phyloP scores from a whole-genome alignment of 768 basidiomycete species.

The Lepiota subincarnata region DNA sequence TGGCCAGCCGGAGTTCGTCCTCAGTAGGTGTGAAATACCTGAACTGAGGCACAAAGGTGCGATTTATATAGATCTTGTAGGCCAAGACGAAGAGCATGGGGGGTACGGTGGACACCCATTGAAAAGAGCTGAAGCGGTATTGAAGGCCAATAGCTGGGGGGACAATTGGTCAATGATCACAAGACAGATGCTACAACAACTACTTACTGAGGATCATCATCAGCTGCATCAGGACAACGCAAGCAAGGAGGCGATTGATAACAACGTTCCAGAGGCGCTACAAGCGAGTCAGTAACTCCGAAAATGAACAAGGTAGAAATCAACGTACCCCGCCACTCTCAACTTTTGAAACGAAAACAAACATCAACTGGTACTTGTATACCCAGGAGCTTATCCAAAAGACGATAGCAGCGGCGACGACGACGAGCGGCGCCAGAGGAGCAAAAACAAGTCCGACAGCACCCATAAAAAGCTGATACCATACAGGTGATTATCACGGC shows the following conservation, averaged over 20 bases:
- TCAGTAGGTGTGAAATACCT: constrained; percentile 82
- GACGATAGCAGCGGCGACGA: constrained; percentile 74
- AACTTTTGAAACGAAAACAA: constrained; percentile 82
- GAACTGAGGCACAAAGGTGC: constrained; percentile 64
- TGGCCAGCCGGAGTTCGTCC: constrained; percentile 66
- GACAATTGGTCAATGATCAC: constrained; percentile 12
- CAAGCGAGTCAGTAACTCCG: constrained; percentile 3
- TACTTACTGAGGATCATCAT: constrained; percentile 82
- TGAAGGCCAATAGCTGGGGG: constrained; percentile 79
- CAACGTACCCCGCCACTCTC: constrained; percentile 88
- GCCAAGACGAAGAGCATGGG: constrained; percentile 72
- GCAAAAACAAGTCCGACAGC: constrained; percentile 94
- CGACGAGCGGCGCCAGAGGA: constrained; percentile 88
- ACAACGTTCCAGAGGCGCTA: constrained; percentile 94
- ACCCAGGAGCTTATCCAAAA: constrained; percentile 87
- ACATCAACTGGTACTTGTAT: constrained; percentile 97
- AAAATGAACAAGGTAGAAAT: neutral
- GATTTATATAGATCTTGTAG: constrained; percentile 85
- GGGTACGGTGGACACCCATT: constrained; percentile 82
- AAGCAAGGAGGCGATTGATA: constrained; percentile 80
- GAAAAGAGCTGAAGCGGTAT: constrained; percentile 64
- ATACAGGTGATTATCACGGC: neutral
- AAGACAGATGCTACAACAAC: neutral
- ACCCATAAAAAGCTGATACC: constrained; percentile 73
- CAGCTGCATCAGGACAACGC: constrained; percentile 81